These are phyloP conservation scores for Sabuloglossum arenarium DNA, from an alignment of 495 filamentous ascomycete genomes.

Conservation along the genomic window DNA sequence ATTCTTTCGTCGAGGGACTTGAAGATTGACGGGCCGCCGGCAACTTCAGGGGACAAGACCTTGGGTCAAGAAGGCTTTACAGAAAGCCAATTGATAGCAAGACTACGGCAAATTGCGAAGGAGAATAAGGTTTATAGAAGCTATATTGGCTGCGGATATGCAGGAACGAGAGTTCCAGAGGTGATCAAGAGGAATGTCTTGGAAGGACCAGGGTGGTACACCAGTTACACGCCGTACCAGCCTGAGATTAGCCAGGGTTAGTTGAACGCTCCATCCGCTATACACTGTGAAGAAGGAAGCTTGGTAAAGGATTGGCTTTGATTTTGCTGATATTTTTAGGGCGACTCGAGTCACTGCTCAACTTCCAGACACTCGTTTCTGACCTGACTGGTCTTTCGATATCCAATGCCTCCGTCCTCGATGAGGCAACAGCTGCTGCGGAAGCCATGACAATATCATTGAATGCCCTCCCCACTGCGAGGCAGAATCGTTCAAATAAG, in stretches of 20 bases:
- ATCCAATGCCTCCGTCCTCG: slow-evolving; percentile 82
- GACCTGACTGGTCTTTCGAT: slow-evolving; percentile 81
- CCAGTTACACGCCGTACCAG: slow-evolving; percentile 96
- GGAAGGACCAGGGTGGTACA: slow-evolving; percentile 95
- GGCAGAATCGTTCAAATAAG: slow-evolving; percentile 56
- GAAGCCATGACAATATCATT: slow-evolving; percentile 95
- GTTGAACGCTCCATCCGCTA: background rate
- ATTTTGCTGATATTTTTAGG: slow-evolving; percentile 10
- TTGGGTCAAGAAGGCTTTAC: slow-evolving; percentile 31
- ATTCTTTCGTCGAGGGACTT: slow-evolving; percentile 54
- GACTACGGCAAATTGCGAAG: slow-evolving; percentile 39
- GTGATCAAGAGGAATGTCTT: slow-evolving; percentile 91
- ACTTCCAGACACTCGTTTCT: slow-evolving; percentile 88
- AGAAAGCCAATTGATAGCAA: slow-evolving; percentile 46
- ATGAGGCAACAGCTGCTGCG: slow-evolving; percentile 85
- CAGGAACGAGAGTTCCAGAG: slow-evolving; percentile 63
- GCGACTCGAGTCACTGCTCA: slow-evolving; percentile 77
- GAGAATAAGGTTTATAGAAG: slow-evolving; percentile 39
- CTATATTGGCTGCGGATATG: slow-evolving; percentile 81
- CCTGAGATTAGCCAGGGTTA: slow-evolving; percentile 84
- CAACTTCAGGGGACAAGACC: background rate
- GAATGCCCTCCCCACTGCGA: slow-evolving; percentile 46
- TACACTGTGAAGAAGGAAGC: background rate
- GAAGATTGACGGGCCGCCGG: slow-evolving; percentile 22
- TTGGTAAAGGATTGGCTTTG: background rate